Evolutionary conservation across 2,329 filamentous ascomycete genomes (phyloP).

Genomic region (Rutstroemia sp.): DNA sequence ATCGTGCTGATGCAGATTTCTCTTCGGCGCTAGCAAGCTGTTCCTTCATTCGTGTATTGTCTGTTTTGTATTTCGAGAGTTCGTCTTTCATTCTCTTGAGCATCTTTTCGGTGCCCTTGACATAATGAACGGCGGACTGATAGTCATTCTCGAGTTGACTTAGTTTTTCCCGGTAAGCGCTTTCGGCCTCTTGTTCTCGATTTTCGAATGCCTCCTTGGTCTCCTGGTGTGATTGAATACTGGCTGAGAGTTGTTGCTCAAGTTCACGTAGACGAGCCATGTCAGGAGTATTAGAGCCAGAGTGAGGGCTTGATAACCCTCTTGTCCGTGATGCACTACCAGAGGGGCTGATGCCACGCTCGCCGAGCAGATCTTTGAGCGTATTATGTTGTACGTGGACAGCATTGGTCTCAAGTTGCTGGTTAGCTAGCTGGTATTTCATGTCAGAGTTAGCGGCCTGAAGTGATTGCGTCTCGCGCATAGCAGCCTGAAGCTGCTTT

Average conservation of each 20-base stretch:
- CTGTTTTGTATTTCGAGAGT: conserved; percentile 81
- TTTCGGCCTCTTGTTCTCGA: conserved; percentile 80
- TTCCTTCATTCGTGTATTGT: conserved; percentile 74
- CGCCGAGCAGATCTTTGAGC: conserved; percentile 83
- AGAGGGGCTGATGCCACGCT: conserved; percentile 77
- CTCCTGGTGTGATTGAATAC: conserved; percentile 76
- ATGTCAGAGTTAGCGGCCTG: conserved; percentile 76
- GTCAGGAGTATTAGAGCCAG: conserved; percentile 71
- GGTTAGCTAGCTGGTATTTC: conserved; percentile 72
- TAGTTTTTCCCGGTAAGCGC: conserved; percentile 85
- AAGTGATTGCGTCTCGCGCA: conserved; percentile 77
- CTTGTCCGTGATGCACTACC: conserved; percentile 60
- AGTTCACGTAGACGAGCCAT: conserved; percentile 72
- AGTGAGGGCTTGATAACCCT: conserved; percentile 64
- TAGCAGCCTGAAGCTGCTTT: conserved; percentile 76
- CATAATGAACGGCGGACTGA: conserved; percentile 94
- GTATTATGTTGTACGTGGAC: conserved; percentile 87
- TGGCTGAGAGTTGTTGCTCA: conserved; percentile 77
- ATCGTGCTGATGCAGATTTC: conserved; percentile 36
- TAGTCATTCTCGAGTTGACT: conserved; percentile 94
- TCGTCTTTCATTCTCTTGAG: conserved; percentile 97
- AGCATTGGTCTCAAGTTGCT: conserved; percentile 91
- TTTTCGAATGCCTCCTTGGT: conserved; percentile 69
- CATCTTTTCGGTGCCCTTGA: conserved; percentile 99
- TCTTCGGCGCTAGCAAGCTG: conserved; percentile 67